Evolutionary conservation across 345 rosid species (phyloP).

Genomic region (Salix viminalis): DNA sequence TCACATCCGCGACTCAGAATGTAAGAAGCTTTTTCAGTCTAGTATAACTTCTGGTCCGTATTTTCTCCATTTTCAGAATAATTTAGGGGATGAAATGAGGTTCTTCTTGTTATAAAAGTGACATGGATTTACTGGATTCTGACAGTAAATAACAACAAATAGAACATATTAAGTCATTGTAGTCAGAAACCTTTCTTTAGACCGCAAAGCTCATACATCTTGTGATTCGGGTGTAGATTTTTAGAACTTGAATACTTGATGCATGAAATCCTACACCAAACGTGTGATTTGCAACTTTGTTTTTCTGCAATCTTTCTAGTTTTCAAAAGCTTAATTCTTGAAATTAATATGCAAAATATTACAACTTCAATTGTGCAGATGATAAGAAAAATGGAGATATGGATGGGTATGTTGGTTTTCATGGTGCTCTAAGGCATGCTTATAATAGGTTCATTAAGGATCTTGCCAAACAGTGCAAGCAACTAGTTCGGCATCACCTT

Average conservation of each 20-base stretch:
- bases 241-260: neutral
- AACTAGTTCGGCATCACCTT: constrained; percentile 82
- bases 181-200: neutral
- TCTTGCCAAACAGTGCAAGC: constrained; percentile 83
- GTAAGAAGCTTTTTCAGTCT: constrained; percentile 41
- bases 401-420: constrained; percentile 88
- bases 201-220: too few species aligned
- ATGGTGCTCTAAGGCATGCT: constrained; percentile 75
- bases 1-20: constrained; percentile 52
- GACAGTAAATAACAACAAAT: neutral
- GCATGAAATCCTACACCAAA: neutral
- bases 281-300: neutral
- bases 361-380: constrained; percentile 41
- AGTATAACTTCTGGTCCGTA: too few species aligned
- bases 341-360: neutral
- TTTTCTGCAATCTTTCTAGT: neutral
- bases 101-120: neutral
- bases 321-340: neutral
- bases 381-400: constrained; percentile 58
- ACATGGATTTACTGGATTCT: neutral
- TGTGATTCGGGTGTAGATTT: neutral
- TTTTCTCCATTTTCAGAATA: neutral
- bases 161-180: too few species aligned
- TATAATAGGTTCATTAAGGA: constrained; percentile 68
- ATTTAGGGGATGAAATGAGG: neutral